These are phyloP conservation scores for Myxozyma neotropica DNA, from an alignment of 805 yeast genomes.

Conservation along the genomic window DNA sequence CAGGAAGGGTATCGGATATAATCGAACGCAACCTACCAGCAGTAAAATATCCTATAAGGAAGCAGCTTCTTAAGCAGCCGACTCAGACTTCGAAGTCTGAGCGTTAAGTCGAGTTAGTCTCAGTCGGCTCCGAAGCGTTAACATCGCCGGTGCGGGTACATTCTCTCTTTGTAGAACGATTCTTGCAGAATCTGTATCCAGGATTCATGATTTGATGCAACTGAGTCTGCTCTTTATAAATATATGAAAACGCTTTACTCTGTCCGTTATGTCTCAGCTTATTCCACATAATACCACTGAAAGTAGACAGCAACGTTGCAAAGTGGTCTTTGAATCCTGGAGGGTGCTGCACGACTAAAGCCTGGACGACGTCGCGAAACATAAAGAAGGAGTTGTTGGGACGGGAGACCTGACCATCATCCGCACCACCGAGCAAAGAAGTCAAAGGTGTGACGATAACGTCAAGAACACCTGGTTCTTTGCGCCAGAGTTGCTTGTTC, in stretches of 20 bases:
- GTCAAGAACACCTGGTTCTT: not conserved
- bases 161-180: too few species aligned
- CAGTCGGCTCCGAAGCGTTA: too few species aligned
- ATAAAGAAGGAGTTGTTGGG: not conserved
- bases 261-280: not conserved
- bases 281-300: slow-evolving; percentile 1
- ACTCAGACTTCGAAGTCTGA: too few species aligned
- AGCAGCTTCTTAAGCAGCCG: too few species aligned
- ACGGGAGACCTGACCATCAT: not conserved
- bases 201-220: slow-evolving; percentile 2
- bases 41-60: too few species aligned
- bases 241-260: not conserved
- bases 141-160: too few species aligned
- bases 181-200: slow-evolving; percentile 1
- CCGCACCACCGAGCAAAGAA: not conserved
- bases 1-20: too few species aligned
- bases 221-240: not conserved
- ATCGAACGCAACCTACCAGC: too few species aligned
- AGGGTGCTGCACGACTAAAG: too few species aligned
- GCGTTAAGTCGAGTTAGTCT: too few species aligned
- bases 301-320: not conserved
- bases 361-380: slow-evolving; percentile 1
- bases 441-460: not conserved
- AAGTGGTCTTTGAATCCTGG: not conserved
- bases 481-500: not conserved